Evolutionary conservation across 2,329 filamentous ascomycete species (phyloP), one percentile per base, ranked within the genome.

Genomic region (Shiraia sp.): DNA sequence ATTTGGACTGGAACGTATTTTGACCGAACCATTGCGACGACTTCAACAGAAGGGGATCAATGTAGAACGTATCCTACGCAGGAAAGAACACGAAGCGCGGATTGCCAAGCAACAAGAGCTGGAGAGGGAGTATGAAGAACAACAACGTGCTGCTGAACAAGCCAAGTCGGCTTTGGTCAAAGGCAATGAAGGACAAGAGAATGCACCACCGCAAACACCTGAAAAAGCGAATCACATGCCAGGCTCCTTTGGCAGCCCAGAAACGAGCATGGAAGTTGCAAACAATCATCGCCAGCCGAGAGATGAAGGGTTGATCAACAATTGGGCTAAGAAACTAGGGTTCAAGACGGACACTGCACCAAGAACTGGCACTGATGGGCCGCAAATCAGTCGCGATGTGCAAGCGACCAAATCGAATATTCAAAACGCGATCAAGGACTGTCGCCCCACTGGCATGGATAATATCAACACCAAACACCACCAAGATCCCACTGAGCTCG

Each of bases 1-100:
- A 40, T 80, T 96, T 41, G 92, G 93, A 39, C 83, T 99, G 41
- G 93, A 97, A 70, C 91, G 90, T 38, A 86, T 99, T 49, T 74
- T 99, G 26, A 92, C 88, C 43, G 84, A 93, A 7, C 89, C 92
- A 55, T 77, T 99, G 16, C 80, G 87, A 32, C 85, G 91, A 36
- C 74, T 99, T 28, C 85, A 89, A 57, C 83, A 85, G 46, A 89
- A 93, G 51, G 93, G 93, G 2, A 97, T 96, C 75, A 97, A 99
- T 55, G 93, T 99, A 27, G 90, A 96, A 61, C 86, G 93, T 35
- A 97, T 99, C 49, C 77, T 99, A 15, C 83, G 89, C 26, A 86
- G 86, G 39, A 95, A 95, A 72, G 90, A 87, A 14, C 88, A 88
- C 2, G 90, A 97, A 68, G 88, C 89, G 5, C 82, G 88, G 37